Evolutionary conservation across 2,329 filamentous ascomycete species (phyloP).

Genomic region (Nothophaeocryptopus gaeumannii): DNA sequence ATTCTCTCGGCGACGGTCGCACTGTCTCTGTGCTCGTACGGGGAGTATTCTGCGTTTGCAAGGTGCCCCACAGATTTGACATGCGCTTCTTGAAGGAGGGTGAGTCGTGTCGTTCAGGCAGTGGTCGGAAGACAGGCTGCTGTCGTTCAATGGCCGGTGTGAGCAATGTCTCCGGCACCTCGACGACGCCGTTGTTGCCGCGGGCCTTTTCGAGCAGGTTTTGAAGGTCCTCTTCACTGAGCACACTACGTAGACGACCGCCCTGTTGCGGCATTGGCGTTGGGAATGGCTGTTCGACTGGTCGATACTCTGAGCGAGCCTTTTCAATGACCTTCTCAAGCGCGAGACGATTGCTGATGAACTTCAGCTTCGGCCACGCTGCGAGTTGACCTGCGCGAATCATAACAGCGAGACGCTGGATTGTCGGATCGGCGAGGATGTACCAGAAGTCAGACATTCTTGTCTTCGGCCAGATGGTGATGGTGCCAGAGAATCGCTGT

Average conservation of each 20-base stretch:
- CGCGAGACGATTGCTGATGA: constrained; percentile 81
- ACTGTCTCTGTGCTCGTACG: constrained; percentile 25
- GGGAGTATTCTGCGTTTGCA: constrained; percentile 15
- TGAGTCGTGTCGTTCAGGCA: constrained; percentile 23
- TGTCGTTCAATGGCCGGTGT: constrained; percentile 21
- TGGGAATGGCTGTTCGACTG: constrained; percentile 27
- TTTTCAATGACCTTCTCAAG: constrained; percentile 68
- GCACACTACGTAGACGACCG: constrained; percentile 33
- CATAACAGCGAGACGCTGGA: constrained; percentile 77
- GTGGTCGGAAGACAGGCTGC: constrained; percentile 12
- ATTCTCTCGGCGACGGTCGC: constrained; percentile 16
- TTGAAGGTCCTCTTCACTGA: constrained; percentile 49
- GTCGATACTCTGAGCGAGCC: constrained; percentile 48
- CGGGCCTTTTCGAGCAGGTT: constrained; percentile 39
- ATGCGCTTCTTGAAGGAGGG: constrained; percentile 34
- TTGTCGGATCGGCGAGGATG: constrained; percentile 80
- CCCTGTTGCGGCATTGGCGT: constrained; percentile 26
- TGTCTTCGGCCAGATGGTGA: constrained; percentile 93
- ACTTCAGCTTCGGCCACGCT: constrained; percentile 86
- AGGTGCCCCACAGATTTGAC: constrained; percentile 28
- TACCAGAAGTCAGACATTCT: constrained; percentile 75
- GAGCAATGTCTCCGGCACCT: constrained; percentile 26
- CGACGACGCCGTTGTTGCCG: constrained; percentile 29
- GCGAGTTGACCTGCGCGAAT: constrained; percentile 85
- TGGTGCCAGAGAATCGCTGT: constrained; percentile 88